Conservation (phyloP, 2,329 filamentous ascomycete genomes). For the Calonectria henricotiae region DNA sequence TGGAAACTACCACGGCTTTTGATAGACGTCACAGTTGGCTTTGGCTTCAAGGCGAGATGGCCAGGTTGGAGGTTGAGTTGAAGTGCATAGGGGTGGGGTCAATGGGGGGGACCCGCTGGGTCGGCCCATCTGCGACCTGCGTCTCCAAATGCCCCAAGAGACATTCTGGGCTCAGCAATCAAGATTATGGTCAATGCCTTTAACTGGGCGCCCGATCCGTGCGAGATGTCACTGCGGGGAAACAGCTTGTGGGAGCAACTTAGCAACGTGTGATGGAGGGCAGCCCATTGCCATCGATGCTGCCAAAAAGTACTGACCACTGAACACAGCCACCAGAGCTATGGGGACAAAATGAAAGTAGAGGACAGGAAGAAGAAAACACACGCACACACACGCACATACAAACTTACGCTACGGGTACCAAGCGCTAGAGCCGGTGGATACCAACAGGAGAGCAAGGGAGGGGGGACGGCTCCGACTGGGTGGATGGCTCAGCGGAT, state of each 20-base stretch:
- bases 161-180: constrained; percentile 23
- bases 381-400: not conserved
- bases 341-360: not conserved
- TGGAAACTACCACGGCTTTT: constrained; percentile 9
- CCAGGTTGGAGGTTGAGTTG: constrained; percentile 37
- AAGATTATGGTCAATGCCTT: constrained; percentile 20
- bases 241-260: constrained; percentile 5
- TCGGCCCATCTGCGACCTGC: constrained; percentile 36
- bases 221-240: constrained; percentile 25
- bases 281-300: not conserved
- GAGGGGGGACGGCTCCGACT: constrained; percentile 33
- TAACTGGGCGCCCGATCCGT: constrained; percentile 22
- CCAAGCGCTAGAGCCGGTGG: constrained; percentile 31
- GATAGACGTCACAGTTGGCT: constrained; percentile 23
- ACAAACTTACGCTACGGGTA: not conserved
- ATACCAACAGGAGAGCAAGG: constrained; percentile 3
- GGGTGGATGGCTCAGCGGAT: constrained; percentile 21
- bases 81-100: constrained; percentile 29
- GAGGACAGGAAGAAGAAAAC: not conserved
- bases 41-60: constrained; percentile 24
- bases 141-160: constrained; percentile 31
- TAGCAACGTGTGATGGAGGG: constrained; percentile 1
- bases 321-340: not conserved
- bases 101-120: constrained; percentile 34
- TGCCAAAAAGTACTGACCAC: constrained; percentile 2